Evolutionary conservation across 2,329 filamentous ascomycete species (phyloP), one percentile per base, ranked within the genome.

Genomic region (Sporothrix schenckii): DNA sequence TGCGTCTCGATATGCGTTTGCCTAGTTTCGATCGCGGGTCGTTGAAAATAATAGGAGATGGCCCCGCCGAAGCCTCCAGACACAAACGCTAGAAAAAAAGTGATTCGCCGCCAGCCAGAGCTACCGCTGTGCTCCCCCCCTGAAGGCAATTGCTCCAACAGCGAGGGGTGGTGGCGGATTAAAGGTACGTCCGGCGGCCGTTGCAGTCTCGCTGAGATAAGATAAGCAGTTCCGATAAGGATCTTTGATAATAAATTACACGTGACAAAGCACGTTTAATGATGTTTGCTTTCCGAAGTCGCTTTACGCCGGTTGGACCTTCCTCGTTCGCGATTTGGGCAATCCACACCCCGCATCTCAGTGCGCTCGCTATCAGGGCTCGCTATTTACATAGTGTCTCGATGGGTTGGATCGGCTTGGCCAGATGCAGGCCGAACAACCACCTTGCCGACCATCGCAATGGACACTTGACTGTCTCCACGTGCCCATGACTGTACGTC

Each of bases 1-100:
- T 67, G 30, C 44, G 47, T 69, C 44, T 39, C 68, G 21, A 53
- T 49, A 60, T 58, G 66, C 61, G 66, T 70, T 66, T 72, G 71
- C 71, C 66, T 70, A 66, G 65, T 70, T 72, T 34, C 41, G 41
- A 41, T 71, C 66, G 50, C 56, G 44, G 27, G 39, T 52, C 58
- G 58, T 71, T 47, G 24, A 66, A 71, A 72, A 72, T 70, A 68
- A 70, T 67, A 69, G 68, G 67, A 71, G 69, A 68, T 50, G 67
- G 72, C 72, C 72, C 72, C 72, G 72, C 72, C 70, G 72, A 73
- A 73, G 68, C 65, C 70, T 72, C 70, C 66, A 70, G 70, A 72
- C 41, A 52, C 61, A 47, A 49, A 27, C 44, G 39, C 47, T 21
- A 27, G 47, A 56, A 72, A 72, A 73, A 71, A 72, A 66, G 63